phyloP scores from a whole-genome alignment of 1,284 basidiomycete genomes.

The Ustilago curta region DNA sequence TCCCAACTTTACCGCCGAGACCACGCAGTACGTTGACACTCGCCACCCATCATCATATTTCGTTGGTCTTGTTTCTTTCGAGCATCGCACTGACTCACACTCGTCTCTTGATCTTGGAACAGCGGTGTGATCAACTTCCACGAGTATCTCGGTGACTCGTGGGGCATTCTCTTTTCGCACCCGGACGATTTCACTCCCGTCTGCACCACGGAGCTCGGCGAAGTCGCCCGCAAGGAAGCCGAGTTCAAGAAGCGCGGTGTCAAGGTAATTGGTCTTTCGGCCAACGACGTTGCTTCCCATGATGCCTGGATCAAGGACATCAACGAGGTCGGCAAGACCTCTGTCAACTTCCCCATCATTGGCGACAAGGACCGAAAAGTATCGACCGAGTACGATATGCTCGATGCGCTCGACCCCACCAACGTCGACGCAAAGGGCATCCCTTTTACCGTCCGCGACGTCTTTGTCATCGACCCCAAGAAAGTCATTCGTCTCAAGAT shows the following conservation, averaged over 20 bases:
- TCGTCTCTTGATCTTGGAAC: not conserved
- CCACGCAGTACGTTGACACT: too few species aligned
- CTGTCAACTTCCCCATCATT: slow-evolving; percentile 93
- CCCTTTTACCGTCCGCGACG: slow-evolving; percentile 74
- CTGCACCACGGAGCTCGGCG: slow-evolving; percentile 90
- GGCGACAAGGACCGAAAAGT: slow-evolving; percentile 86
- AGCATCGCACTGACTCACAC: not conserved
- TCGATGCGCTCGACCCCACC: slow-evolving; percentile 92
- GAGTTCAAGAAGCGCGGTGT: slow-evolving; percentile 90
- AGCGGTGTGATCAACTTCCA: slow-evolving; percentile 77
- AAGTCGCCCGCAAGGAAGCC: slow-evolving; percentile 84
- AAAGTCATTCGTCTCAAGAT: slow-evolving; percentile 78
- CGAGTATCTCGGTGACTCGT: slow-evolving; percentile 87
- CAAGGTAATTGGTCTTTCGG: slow-evolving; percentile 81
- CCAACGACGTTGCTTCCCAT: slow-evolving; percentile 86
- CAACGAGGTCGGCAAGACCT: slow-evolving; percentile 80
- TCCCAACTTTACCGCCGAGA: slow-evolving; percentile 67
- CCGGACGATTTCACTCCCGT: slow-evolving; percentile 77
- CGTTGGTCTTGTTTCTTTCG: not conserved
- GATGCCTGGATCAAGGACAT: slow-evolving; percentile 87
- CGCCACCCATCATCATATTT: too few species aligned
- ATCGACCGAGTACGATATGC: slow-evolving; percentile 82
- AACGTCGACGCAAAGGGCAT: slow-evolving; percentile 90
- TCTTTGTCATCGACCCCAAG: slow-evolving; percentile 68
- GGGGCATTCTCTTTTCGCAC: slow-evolving; percentile 78